These are phyloP conservation scores for Globisporangium iwayamae DNA, from an alignment of 352 stramenopile genomes.

Conservation along the genomic window DNA sequence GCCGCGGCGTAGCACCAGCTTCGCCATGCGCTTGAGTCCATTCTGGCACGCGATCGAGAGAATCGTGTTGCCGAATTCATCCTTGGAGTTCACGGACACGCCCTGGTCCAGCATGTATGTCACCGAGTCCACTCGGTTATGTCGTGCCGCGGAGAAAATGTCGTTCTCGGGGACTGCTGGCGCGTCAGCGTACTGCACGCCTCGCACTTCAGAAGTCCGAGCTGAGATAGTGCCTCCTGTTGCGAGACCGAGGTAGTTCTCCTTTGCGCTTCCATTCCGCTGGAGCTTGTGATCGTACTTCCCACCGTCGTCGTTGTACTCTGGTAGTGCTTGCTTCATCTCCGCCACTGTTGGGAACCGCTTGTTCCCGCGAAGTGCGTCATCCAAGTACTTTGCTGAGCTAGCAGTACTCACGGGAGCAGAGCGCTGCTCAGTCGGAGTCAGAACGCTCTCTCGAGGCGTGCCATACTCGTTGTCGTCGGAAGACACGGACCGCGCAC, in stretches of 20 bases:
- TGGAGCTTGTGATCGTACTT: conserved; percentile 15
- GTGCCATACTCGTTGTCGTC: conserved; percentile 62
- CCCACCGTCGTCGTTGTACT: not conserved
- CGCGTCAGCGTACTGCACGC: conserved; percentile 15
- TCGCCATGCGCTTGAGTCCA: conserved; percentile 87
- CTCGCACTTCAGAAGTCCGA: not conserved
- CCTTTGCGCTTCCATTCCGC: not conserved
- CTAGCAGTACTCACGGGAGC: not conserved
- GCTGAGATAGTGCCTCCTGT: not conserved
- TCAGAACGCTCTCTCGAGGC: conserved; percentile 35
- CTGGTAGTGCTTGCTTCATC: conserved; percentile 20
- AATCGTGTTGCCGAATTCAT: conserved; percentile 84
- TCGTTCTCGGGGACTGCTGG: conserved; percentile 52
- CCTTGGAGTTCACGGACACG: conserved; percentile 70
- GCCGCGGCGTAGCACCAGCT: conserved; percentile 77
- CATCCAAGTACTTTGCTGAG: conserved; percentile 12
- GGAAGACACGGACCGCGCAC: conserved; percentile 55
- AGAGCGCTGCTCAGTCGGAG: conserved; percentile 7
- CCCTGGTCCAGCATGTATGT: conserved; percentile 83
- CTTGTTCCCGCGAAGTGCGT: conserved; percentile 15
- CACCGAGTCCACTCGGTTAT: conserved; percentile 85
- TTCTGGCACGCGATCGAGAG: conserved; percentile 89
- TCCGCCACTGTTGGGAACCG: conserved; percentile 12
- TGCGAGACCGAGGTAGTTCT: conserved; percentile 32
- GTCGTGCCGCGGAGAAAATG: conserved; percentile 81